Evolutionary conservation across 2,329 filamentous ascomycete genomes (phyloP), one percentile per base, ranked within the genome.

Genomic region (Pestalotiopsis sp.): DNA sequence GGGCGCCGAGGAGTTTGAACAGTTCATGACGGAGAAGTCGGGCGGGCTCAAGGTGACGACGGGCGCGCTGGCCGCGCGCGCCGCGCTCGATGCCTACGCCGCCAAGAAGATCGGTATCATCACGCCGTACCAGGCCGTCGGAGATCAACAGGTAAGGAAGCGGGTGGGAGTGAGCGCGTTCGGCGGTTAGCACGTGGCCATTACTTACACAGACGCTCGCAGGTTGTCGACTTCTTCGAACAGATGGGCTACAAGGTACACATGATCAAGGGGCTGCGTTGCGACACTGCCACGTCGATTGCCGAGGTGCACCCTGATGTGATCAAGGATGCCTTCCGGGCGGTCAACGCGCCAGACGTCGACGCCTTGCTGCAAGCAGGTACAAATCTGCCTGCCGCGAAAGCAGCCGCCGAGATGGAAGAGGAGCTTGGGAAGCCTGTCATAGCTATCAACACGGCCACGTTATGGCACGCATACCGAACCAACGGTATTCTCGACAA

Each of bases 401-500:
- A 68, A 45, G 72, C 76, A 9, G 75, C 74, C 6, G 75, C 73
- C 17, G 74, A 77, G 65, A 68, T 79, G 67, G 78, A 80, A 69
- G 58, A 45, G 20, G 75, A 76, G 65, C 65, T 76, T 17, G 74
- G 73, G 11, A 75, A 76, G 62, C 68, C 74, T 9, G 73, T 80
- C 41, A 70, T 79, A 52, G 77, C 78, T 23, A 80, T 78, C 67
- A 76, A 79, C 67, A 74, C 75, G 9, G 77, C 77, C 2, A 79
- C 77, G 7, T 72, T 76, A 12, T 79, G 78, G 78, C 72, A 75
- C 68, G 78, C 75, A 17, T 73, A 75, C 66, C 68, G 74, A 45
- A 71, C 69, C 20, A 76, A 76, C 69, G 74, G 72, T 11, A 76
- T 75, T 64, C 70, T 72, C 68, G 73, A 75, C 67, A 72, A 75